These are phyloP conservation scores for Calamus simplicifolius DNA, from an alignment of 176 grass and related monocot genomes.

Conservation along the genomic window DNA sequence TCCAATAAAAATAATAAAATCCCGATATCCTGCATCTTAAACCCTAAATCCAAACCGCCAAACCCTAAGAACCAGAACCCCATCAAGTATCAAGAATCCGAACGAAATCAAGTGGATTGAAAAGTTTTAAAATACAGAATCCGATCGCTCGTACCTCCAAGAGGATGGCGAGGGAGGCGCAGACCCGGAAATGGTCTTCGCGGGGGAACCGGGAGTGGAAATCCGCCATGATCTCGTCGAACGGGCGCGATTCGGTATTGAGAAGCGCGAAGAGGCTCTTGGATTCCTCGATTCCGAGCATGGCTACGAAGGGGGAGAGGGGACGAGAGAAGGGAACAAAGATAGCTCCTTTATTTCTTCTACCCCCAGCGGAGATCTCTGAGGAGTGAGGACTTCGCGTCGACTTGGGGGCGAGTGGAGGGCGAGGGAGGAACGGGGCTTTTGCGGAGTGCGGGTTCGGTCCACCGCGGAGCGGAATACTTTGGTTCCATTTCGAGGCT, in stretches of 20 bases:
- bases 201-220: slow-evolving; percentile 52
- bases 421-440: too few relatives aligned
- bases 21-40: neutral
- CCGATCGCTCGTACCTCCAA: slow-evolving; percentile 37
- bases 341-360: neutral
- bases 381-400: too few relatives aligned
- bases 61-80: neutral
- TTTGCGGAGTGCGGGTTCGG: too few relatives aligned
- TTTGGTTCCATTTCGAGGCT: too few relatives aligned
- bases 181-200: slow-evolving; percentile 59
- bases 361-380: neutral
- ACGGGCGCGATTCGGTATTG: slow-evolving; percentile 31
- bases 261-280: slow-evolving; percentile 47
- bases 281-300: slow-evolving; percentile 42
- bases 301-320: neutral
- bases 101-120: neutral
- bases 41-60: neutral
- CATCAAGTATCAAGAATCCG: neutral
- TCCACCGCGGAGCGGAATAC: too few relatives aligned
- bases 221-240: slow-evolving; percentile 57
- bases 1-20: neutral
- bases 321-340: slow-evolving; percentile 1
- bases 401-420: too few relatives aligned
- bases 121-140: neutral
- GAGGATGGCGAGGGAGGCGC: slow-evolving; percentile 39